phyloP scores from a whole-genome alignment of 192 early-diverging fungal genomes.

The Tieghemiomyces parasiticus region DNA sequence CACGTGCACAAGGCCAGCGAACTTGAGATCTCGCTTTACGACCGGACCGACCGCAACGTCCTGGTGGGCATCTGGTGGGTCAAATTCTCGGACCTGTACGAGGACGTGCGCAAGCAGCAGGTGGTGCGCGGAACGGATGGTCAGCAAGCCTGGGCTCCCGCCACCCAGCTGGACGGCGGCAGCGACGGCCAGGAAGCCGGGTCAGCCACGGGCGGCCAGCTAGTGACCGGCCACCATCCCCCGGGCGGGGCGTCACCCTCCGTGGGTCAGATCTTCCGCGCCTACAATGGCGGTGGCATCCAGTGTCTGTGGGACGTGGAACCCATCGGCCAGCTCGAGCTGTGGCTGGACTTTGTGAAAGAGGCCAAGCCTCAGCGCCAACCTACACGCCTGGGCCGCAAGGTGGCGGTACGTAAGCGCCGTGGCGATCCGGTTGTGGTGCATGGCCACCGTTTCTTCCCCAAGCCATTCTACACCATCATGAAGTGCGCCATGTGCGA shows the following conservation, averaged over 20 bases:
- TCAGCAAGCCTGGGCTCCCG: constrained; percentile 36
- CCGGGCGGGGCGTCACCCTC: constrained; percentile 12
- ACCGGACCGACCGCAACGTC: constrained; percentile 54
- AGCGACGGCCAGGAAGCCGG: constrained; percentile 9
- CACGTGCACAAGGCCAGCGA: constrained; percentile 82
- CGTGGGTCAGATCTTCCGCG: constrained; percentile 11
- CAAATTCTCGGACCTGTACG: constrained; percentile 82
- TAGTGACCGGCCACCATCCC: constrained; percentile 14
- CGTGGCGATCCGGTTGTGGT: constrained; percentile 73
- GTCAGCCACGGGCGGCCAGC: constrained; percentile 29
- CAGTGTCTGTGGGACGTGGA: constrained; percentile 63
- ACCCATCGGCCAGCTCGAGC: constrained; percentile 74
- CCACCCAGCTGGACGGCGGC: constrained; percentile 7
- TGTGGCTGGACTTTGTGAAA: constrained; percentile 76
- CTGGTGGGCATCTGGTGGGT: constrained; percentile 86
- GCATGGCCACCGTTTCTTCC: constrained; percentile 89
- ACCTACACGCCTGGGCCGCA: constrained; percentile 47
- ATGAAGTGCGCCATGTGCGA: constrained; percentile 95
- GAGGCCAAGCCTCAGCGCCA: constrained; percentile 24
- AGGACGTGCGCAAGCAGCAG: constrained; percentile 63
- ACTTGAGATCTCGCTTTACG: constrained; percentile 81
- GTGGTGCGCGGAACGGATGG: constrained; percentile 38
- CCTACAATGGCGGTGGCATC: constrained; percentile 18
- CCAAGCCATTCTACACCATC: constrained; percentile 85
- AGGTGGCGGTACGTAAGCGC: constrained; percentile 57